phyloP scores from a whole-genome alignment of 441 rosid genomes.

The Manihot esculenta region DNA sequence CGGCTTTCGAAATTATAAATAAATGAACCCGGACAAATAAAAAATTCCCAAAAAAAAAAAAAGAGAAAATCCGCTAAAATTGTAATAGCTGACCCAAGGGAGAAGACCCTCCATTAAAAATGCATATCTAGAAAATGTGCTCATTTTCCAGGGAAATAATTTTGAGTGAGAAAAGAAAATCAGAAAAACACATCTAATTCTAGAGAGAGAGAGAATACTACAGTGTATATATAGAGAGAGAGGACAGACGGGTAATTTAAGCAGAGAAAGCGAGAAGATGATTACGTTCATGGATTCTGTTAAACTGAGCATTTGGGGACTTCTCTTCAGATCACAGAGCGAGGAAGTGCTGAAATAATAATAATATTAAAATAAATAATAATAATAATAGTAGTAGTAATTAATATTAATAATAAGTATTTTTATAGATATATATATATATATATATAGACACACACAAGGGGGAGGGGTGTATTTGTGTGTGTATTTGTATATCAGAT shows the following conservation, averaged over 20 bases:
- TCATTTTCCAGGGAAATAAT: conserved; percentile 25
- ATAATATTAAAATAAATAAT: conserved; percentile 4
- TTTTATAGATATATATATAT: conserved; percentile 13
- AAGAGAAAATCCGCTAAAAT: neutral
- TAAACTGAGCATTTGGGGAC: conserved; percentile 14
- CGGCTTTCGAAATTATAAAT: conserved; percentile 14
- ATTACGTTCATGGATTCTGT: neutral
- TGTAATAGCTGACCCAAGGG: conserved; percentile 3
- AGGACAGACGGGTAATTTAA: conserved; percentile 6
- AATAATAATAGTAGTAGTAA: neutral
- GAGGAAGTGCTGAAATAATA: neutral
- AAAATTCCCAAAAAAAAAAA: neutral
- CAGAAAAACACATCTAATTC: conserved; percentile 1
- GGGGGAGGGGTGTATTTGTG: neutral
- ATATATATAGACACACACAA: neutral
- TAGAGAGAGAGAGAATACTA: conserved; percentile 18
- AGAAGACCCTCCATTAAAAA: conserved; percentile 9
- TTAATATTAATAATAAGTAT: conserved; percentile 4
- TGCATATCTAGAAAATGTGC: neutral
- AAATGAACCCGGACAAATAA: neutral
- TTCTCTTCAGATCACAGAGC: conserved; percentile 30
- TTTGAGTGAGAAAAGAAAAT: conserved; percentile 11
- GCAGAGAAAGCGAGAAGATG: conserved; percentile 12
- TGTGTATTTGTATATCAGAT: conserved; percentile 27
- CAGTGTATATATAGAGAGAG: neutral